Conservation (phyloP, 2,329 filamentous ascomycete species). For the Chaetothyriales sp. region DNA sequence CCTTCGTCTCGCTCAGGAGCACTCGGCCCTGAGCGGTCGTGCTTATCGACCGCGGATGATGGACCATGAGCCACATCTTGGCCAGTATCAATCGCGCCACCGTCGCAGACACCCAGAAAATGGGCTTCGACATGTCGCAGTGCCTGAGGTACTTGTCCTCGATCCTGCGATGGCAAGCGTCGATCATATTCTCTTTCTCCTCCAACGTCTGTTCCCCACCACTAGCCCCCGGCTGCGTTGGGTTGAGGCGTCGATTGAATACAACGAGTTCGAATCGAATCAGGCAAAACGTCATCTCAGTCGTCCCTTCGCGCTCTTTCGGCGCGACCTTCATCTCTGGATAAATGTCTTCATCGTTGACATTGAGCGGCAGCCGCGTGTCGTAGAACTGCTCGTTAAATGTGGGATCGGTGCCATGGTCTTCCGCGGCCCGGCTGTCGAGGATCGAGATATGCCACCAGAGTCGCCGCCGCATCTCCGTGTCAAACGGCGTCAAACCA, state of each 20-base stretch:
- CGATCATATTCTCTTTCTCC: conserved; percentile 34
- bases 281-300: conserved; percentile 40
- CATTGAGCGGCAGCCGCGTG: conserved; percentile 38
- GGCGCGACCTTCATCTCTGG: conserved; percentile 38
- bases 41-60: conserved; percentile 50
- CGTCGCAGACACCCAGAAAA: conserved; percentile 57
- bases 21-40: conserved; percentile 40
- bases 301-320: conserved; percentile 35
- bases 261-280: conserved; percentile 42
- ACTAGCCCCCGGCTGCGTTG: conserved; percentile 22
- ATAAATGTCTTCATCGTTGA: conserved; percentile 37
- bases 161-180: conserved; percentile 40
- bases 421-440: conserved; percentile 47
- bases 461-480: conserved; percentile 26
- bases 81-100: conserved; percentile 58
- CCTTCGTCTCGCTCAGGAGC: conserved; percentile 48
- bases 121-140: conserved; percentile 37
- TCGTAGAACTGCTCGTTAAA: conserved; percentile 47
- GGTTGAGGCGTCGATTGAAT: conserved; percentile 28
- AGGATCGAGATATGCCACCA: conserved; percentile 35
- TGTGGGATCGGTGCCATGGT: conserved; percentile 49
- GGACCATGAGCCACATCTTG: conserved; percentile 65
- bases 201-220: conserved; percentile 13
- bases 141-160: conserved; percentile 43
- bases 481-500: conserved; percentile 40